phyloP scores from a whole-genome alignment of 345 rosid genomes.

The Populus tremula region DNA sequence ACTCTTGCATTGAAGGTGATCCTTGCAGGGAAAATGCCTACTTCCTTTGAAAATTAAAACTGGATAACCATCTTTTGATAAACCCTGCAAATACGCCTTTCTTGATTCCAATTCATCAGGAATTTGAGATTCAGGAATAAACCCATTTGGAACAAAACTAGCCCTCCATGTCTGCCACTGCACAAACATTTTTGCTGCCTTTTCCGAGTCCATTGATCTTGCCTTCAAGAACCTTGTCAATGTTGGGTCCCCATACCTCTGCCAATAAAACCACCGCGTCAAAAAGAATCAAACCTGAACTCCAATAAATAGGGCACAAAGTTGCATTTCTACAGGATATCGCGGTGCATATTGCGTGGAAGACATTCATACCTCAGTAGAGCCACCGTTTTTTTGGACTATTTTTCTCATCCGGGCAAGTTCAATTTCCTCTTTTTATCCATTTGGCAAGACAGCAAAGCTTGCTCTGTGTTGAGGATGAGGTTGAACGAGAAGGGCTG shows the following conservation, averaged over 20 bases:
- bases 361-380: slow-evolving; percentile 47
- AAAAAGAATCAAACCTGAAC: neutral
- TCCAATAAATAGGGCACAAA: neutral
- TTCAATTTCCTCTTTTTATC: slow-evolving; percentile 48
- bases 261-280: neutral
- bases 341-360: no score
- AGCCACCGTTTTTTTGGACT: slow-evolving; percentile 55
- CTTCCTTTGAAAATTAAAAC: slow-evolving; percentile 44
- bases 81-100: slow-evolving; percentile 63
- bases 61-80: slow-evolving; percentile 55
- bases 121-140: slow-evolving; percentile 66
- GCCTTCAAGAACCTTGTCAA: slow-evolving; percentile 86
- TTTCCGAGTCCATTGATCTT: slow-evolving; percentile 77
- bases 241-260: slow-evolving; percentile 61
- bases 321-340: neutral
- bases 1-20: slow-evolving; percentile 77
- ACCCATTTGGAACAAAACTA: slow-evolving; percentile 57
- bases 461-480: no score
- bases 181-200: slow-evolving; percentile 86
- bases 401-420: slow-evolving; percentile 68
- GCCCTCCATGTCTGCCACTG: slow-evolving; percentile 88
- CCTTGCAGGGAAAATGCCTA: slow-evolving; percentile 69
- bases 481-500: no score
- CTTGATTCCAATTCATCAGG: slow-evolving; percentile 50
- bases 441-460: slow-evolving; percentile 28